Base-by-base conservation (phyloP, 176 grass and related monocot genomes). In the Eleusine coracana region DNA sequence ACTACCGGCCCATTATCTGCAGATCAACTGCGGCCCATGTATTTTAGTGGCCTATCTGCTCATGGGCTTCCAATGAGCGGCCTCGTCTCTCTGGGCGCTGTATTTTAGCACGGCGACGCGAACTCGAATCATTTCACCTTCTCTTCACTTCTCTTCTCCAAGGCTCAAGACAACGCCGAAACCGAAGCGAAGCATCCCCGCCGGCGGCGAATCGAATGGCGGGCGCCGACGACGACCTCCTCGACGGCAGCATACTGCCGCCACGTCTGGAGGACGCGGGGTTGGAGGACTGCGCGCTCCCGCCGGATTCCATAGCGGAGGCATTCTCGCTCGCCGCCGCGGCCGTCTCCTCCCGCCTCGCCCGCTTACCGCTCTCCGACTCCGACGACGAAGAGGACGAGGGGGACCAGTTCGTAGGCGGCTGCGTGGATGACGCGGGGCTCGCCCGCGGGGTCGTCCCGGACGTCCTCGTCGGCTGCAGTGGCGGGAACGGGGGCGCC, bases 281-380 rank as follows among this genome's bases (percentile, higher is more conserved):
- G 5, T 90, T 95, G 1, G 96, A 98, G 84, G 90, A 98, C 79
- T 93, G 96, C 67, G 92, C 92, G 2, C 92, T 94, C n/a, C 92
- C 90, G 10, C 87, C 86, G n/a, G 92, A 95, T 18, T 95, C 92
- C 72, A 93, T 98, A 55, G 87, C 90, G 37, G 76, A 95, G 86
- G 96, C 92, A 36, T 93, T 98, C 88, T 86, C 88, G 65, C 90
- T 86, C 60, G 90, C 96, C 56, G 85, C 88, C 41, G 67, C 28
- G 77, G 68, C 76, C 64, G 76, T 88, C 48, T 81, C 82, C 64
- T 77, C 83, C 79, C 85, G 80, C 23, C 64, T 83, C 80, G 20
- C 40, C 51, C 85, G 55, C 38, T 5, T 70, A 77, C 10, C 63
- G 74, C 41, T 78, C 49, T 58, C 56, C 49, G 81, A 86, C 23